Evolutionary conservation across 192 early-diverging fungal genomes (phyloP).

Genomic region (Entophlyctis luteolus): DNA sequence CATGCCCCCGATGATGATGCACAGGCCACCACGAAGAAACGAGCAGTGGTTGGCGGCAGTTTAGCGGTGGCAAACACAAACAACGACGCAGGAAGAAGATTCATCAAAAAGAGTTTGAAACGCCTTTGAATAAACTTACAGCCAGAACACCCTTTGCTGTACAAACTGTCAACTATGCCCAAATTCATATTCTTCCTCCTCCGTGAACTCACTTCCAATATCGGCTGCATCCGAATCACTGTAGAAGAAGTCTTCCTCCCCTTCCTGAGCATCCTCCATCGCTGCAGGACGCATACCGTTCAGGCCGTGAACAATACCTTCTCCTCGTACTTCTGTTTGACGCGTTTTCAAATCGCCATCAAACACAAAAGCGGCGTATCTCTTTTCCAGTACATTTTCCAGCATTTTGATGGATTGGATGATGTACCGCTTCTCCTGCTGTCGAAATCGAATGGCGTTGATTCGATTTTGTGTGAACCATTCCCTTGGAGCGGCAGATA

Average conservation of each 20-base stretch:
- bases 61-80: not conserved
- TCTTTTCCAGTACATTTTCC: slow-evolving; percentile 4
- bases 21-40: not conserved
- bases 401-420: not conserved
- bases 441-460: slow-evolving; percentile 7
- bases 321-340: not conserved
- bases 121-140: no score
- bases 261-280: not conserved
- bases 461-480: slow-evolving; percentile 3
- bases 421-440: slow-evolving; percentile 9
- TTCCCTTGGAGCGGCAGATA: not conserved
- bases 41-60: not conserved
- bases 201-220: not conserved
- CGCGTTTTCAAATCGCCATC: not conserved
- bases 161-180: not conserved
- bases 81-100: not conserved
- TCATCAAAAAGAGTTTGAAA: not conserved
- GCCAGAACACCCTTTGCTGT: not conserved
- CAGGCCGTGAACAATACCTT: not conserved
- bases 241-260: not conserved
- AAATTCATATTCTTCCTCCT: not conserved
- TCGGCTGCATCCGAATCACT: not conserved
- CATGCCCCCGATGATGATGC: not conserved
- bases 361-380: not conserved
- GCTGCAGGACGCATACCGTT: not conserved